Percentiles rank a stretch among this genome's conserved stretches.
Evolutionary conservation across 2,329 filamentous ascomycete genomes (phyloP).

Genomic region (Trichophyton mentagrophytes): DNA sequence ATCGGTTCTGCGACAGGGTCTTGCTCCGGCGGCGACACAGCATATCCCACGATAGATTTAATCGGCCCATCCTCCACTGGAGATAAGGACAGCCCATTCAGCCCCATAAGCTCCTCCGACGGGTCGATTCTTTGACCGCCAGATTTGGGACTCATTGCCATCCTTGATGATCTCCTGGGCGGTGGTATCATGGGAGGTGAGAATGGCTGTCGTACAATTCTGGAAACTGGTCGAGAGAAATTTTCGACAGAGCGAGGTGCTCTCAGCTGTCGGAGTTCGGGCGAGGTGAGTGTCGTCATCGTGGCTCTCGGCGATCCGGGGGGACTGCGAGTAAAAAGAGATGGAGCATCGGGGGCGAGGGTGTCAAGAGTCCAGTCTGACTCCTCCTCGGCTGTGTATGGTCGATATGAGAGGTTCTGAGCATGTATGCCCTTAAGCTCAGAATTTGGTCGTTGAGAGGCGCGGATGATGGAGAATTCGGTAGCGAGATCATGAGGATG

Average conservation of each 20-base stretch:
- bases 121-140: conserved; percentile 26
- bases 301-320: conserved; percentile 19
- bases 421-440: conserved; percentile 42
- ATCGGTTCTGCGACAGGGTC: conserved; percentile 21
- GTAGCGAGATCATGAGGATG: conserved; percentile 40
- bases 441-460: conserved; percentile 39
- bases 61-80: conserved; percentile 21
- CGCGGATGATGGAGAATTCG: conserved; percentile 42
- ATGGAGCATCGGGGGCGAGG: conserved; percentile 11
- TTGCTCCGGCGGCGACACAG: conserved; percentile 12
- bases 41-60: conserved; percentile 5
- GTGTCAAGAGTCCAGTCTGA: conserved; percentile 6
- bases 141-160: conserved; percentile 19
- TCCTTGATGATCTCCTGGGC: conserved; percentile 27
- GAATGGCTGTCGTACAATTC: conserved; percentile 26
- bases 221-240: conserved; percentile 42
- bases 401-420: conserved; percentile 33
- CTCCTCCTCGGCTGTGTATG: conserved; percentile 22
- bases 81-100: conserved; percentile 20
- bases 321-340: conserved; percentile 13
- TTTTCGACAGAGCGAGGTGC: conserved; percentile 38
- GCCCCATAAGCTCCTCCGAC: conserved; percentile 30
- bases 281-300: conserved; percentile 17
- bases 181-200: conserved; percentile 30
- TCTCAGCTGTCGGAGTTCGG: conserved; percentile 14